Conservation (phyloP, 164 flowering plant species). For the Dillenia turbinata region DNA sequence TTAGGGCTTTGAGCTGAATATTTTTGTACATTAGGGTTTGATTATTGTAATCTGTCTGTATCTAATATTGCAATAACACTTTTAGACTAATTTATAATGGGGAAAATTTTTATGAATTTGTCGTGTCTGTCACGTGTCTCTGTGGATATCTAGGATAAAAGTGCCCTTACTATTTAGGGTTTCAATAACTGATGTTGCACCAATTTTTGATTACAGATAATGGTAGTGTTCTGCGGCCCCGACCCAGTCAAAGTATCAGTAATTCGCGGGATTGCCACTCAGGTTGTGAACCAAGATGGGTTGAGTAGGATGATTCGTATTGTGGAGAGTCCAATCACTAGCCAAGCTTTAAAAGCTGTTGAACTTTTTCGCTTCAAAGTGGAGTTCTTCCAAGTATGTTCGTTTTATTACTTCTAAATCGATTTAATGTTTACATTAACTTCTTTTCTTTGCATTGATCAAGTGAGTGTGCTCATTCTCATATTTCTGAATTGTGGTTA, state of each 20-base stretch:
- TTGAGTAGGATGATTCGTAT: constrained; percentile 44
- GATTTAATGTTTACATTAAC: not conserved
- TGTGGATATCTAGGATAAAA: too few species aligned
- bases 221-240: constrained; percentile 51
- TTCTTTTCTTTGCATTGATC: not conserved
- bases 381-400: constrained; percentile 57
- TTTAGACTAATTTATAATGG: not conserved
- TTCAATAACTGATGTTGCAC: too few species aligned
- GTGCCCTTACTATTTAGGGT: too few species aligned
- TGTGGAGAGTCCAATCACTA: constrained; percentile 47
- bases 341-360: constrained; percentile 50
- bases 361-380: constrained; percentile 44
- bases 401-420: not conserved
- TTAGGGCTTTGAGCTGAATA: not conserved
- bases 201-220: constrained; percentile 29
- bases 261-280: constrained; percentile 32
- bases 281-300: constrained; percentile 35
- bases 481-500: not conserved
- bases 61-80: not conserved
- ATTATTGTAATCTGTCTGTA: too few species aligned
- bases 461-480: not conserved
- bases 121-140: too few species aligned
- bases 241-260: constrained; percentile 37
- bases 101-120: too few species aligned
- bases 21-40: too few species aligned